phyloP scores from a whole-genome alignment of 139 green algal genomes.

The Volvox reticuliferus region DNA sequence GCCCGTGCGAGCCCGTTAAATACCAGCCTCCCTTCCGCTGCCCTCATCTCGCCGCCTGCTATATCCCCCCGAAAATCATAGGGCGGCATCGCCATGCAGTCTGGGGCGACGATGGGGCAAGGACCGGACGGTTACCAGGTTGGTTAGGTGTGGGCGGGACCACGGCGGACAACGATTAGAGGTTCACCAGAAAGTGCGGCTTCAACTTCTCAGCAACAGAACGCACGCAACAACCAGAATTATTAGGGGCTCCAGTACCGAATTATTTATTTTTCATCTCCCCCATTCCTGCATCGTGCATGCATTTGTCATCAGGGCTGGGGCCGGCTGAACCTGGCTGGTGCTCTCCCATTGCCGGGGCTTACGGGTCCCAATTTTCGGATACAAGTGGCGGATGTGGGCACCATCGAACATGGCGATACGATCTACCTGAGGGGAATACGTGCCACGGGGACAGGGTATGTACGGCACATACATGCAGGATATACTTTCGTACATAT shows the following conservation, averaged over 20 bases:
- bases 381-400: not conserved
- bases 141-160: not conserved
- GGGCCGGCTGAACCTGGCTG: not conserved
- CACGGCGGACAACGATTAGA: not conserved
- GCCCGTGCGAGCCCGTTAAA: no score
- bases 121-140: not conserved
- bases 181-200: no score
- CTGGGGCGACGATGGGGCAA: not conserved
- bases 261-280: not conserved
- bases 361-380: not conserved
- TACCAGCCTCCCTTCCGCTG: no score
- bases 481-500: not conserved
- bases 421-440: not conserved
- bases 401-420: not conserved
- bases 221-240: no score
- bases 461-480: not conserved
- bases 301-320: not conserved
- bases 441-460: not conserved
- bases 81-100: not conserved
- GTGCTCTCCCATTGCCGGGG: not conserved
- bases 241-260: no score
- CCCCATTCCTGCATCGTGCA: not conserved
- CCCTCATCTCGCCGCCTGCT: no score
- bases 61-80: not conserved
- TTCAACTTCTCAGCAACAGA: no score